Evolutionary conservation across 2,329 filamentous ascomycete species (phyloP).

Genomic region (Pestalotiopsis sp.): DNA sequence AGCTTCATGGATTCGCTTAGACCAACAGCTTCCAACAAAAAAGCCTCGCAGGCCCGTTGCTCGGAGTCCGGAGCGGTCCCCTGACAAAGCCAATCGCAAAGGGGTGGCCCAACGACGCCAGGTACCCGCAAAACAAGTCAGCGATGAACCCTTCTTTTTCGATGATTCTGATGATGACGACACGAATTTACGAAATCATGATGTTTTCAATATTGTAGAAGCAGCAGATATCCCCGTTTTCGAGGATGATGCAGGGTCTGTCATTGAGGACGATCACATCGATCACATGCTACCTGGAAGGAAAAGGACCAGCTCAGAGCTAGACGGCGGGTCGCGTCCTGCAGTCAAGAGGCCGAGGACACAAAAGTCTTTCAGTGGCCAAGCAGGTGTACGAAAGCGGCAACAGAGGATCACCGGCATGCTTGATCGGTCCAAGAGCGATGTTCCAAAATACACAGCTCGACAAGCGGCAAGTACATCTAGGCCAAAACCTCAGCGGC

Average conservation of each 20-base stretch:
- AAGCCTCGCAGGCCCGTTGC: conserved; percentile 31
- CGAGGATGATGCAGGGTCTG: conserved; percentile 41
- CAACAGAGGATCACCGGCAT: conserved; percentile 34
- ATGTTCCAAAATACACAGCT: neutral
- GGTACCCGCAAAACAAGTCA: conserved; percentile 30
- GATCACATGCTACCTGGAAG: conserved; percentile 52
- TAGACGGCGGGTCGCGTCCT: conserved; percentile 25
- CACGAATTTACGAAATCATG: conserved; percentile 26
- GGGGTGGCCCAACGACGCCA: conserved; percentile 54
- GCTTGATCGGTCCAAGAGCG: conserved; percentile 24
- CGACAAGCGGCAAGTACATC: conserved; percentile 6
- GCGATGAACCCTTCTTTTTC: conserved; percentile 42
- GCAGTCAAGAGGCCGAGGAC: conserved; percentile 32
- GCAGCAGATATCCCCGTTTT: conserved; percentile 21
- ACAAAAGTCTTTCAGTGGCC: conserved; percentile 34
- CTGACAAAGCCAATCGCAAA: conserved; percentile 42
- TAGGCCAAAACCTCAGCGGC: conserved; percentile 12
- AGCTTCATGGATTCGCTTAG: conserved; percentile 68
- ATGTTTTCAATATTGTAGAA: conserved; percentile 14
- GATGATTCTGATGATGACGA: conserved; percentile 49
- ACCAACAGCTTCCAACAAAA: conserved; percentile 47
- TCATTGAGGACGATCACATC: conserved; percentile 54
- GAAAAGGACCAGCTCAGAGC: conserved; percentile 41
- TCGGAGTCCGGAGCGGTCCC: conserved; percentile 36
- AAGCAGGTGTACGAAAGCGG: conserved; percentile 24